These are phyloP conservation scores for Colletotrichum australisinense DNA, from an alignment of 2,329 filamentous ascomycete genomes.

Conservation along the genomic window DNA sequence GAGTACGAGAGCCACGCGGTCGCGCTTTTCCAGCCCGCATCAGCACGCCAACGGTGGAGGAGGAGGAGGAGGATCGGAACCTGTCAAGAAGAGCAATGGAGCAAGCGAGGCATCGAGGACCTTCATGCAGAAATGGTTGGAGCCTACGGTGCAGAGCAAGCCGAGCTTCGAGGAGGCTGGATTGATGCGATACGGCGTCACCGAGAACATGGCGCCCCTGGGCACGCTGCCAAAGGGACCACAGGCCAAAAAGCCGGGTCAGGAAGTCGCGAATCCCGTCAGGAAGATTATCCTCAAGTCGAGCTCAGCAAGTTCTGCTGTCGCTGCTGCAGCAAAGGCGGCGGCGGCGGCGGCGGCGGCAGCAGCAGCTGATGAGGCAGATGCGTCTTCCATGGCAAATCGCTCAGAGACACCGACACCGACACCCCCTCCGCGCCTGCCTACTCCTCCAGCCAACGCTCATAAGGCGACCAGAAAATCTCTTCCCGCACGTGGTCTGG, in stretches of 20 bases:
- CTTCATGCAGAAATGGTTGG: slow-evolving; percentile 69
- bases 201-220: slow-evolving; percentile 86
- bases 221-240: slow-evolving; percentile 76
- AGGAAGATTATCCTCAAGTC: slow-evolving; percentile 60
- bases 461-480: slow-evolving; percentile 21
- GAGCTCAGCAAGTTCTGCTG: slow-evolving; percentile 39
- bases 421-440: slow-evolving; percentile 9
- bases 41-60: slow-evolving; percentile 44
- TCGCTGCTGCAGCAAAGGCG: not conserved
- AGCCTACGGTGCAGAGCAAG: slow-evolving; percentile 68
- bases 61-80: slow-evolving; percentile 34
- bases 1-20: slow-evolving; percentile 63
- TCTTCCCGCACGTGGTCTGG: slow-evolving; percentile 21
- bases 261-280: slow-evolving; percentile 43
- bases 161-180: slow-evolving; percentile 84
- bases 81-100: slow-evolving; percentile 40
- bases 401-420: slow-evolving; percentile 26
- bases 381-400: slow-evolving; percentile 12
- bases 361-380: slow-evolving; percentile 11
- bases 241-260: slow-evolving; percentile 50
- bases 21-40: slow-evolving; percentile 67
- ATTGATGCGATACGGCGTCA: slow-evolving; percentile 78
- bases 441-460: slow-evolving; percentile 26
- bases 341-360: slow-evolving; percentile 24
- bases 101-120: slow-evolving; percentile 53